Evolutionary conservation across 148 eudicot species (phyloP).

Genomic region (Spergularia marina): DNA sequence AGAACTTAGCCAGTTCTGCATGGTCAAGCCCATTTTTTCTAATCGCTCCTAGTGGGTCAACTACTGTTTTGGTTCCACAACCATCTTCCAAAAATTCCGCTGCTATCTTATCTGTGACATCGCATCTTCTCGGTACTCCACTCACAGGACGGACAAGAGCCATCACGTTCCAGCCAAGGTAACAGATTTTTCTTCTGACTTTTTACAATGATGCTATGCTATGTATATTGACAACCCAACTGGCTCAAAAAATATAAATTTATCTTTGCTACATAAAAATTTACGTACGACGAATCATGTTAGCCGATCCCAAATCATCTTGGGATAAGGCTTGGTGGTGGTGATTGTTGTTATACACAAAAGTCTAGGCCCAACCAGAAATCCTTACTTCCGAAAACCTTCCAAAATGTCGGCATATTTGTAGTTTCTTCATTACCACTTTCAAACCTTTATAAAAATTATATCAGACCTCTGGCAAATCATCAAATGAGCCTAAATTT

Average conservation of each 20-base stretch:
- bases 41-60: slow-evolving; percentile 87
- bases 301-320: too few species aligned
- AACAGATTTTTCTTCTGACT: slow-evolving; percentile 9
- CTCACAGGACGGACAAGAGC: slow-evolving; percentile 84
- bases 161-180: slow-evolving; percentile 91
- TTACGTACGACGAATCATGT: too few species aligned
- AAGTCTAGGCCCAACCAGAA: too few species aligned
- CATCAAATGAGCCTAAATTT: too few species aligned
- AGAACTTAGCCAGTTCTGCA: slow-evolving; percentile 39
- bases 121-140: slow-evolving; percentile 70
- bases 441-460: too few species aligned
- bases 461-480: too few species aligned
- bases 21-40: slow-evolving; percentile 95
- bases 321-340: too few species aligned
- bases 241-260: background rate
- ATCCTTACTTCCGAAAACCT: too few species aligned
- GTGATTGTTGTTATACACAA: too few species aligned
- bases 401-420: too few species aligned
- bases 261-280: too few species aligned
- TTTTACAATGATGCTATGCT: slow-evolving; percentile 5
- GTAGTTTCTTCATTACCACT: too few species aligned
- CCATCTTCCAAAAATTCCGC: slow-evolving; percentile 53
- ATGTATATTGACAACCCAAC: background rate
- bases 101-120: slow-evolving; percentile 72
- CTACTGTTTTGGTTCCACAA: slow-evolving; percentile 73